Evolutionary conservation across 2,329 filamentous ascomycete species (phyloP).

Genomic region (Fusarium drepaniforme): DNA sequence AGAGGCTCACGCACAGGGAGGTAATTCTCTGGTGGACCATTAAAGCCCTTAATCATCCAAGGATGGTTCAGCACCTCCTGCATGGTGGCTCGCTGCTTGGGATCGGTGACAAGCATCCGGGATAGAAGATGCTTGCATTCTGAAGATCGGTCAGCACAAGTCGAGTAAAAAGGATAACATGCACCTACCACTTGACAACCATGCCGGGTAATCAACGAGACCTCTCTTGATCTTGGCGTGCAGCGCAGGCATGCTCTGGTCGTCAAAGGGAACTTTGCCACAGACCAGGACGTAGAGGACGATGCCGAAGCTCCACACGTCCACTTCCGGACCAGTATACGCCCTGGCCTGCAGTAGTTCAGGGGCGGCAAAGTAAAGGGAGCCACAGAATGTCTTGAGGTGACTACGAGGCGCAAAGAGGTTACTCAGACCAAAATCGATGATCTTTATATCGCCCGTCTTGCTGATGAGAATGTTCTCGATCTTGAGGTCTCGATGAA

Average conservation of each 20-base stretch:
- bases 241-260: conserved; percentile 98
- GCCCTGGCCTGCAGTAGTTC: conserved; percentile 93
- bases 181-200: conserved; percentile 84
- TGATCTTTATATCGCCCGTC: conserved; percentile 99
- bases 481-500: conserved; percentile 97
- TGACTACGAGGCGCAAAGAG: conserved; percentile 88
- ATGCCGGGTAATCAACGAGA: conserved; percentile 93
- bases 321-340: conserved; percentile 96
- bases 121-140: conserved; percentile 95
- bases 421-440: conserved; percentile 98
- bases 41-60: conserved; percentile 96
- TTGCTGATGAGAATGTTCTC: conserved; percentile 99
- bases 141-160: conserved; percentile 58
- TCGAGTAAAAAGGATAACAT: neutral
- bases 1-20: conserved; percentile 86
- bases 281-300: conserved; percentile 97
- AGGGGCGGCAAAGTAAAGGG: conserved; percentile 96
- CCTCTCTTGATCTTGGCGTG: conserved; percentile 99
- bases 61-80: conserved; percentile 94
- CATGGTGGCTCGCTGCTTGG: conserved; percentile 86
- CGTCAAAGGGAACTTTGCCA: conserved; percentile 98
- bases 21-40: conserved; percentile 87
- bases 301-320: conserved; percentile 99
- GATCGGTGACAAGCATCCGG: conserved; percentile 95
- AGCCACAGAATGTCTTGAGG: conserved; percentile 97